These are phyloP conservation scores for Talaromyces sp. DNA, from an alignment of 2,329 filamentous ascomycete genomes.

Conservation along the genomic window DNA sequence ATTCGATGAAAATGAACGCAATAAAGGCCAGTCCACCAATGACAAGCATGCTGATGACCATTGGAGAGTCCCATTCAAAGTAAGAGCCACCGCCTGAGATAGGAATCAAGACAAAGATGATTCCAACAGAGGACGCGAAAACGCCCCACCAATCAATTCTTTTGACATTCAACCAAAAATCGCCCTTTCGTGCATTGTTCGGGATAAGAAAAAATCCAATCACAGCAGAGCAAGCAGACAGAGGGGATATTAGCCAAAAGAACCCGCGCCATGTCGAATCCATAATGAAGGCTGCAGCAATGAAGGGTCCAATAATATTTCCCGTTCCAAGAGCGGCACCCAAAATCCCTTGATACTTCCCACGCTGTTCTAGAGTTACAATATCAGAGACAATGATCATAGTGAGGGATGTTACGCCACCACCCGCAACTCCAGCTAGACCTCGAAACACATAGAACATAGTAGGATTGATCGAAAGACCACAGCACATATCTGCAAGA, in stretches of 20 bases:
- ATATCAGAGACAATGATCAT: slow-evolving; percentile 67
- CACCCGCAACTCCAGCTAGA: slow-evolving; percentile 63
- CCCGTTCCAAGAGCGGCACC: slow-evolving; percentile 50
- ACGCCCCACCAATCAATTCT: slow-evolving; percentile 65
- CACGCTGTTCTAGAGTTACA: slow-evolving; percentile 61
- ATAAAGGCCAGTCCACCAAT: slow-evolving; percentile 52
- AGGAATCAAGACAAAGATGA: slow-evolving; percentile 65
- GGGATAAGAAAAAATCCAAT: slow-evolving; percentile 57
- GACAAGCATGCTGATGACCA: slow-evolving; percentile 63
- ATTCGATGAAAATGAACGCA: slow-evolving; percentile 58
- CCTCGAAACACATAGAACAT: slow-evolving; percentile 66
- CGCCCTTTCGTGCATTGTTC: slow-evolving; percentile 52
- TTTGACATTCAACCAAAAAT: slow-evolving; percentile 51
- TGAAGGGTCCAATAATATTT: slow-evolving; percentile 52
- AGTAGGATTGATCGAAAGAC: slow-evolving; percentile 57
- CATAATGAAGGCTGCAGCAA: slow-evolving; percentile 51
- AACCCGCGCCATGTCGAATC: slow-evolving; percentile 49
- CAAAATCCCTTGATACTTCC: slow-evolving; percentile 56
- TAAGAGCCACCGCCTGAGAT: slow-evolving; percentile 64
- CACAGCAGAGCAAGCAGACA: slow-evolving; percentile 51
- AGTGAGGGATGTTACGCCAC: slow-evolving; percentile 61
- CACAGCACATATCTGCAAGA: slow-evolving; percentile 62
- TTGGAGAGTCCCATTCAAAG: slow-evolving; percentile 58
- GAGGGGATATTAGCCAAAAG: slow-evolving; percentile 57
- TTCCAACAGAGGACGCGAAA: slow-evolving; percentile 56